Conservation (phyloP, 2,329 filamentous ascomycete genomes). For the Colletotrichum sp. region DNA sequence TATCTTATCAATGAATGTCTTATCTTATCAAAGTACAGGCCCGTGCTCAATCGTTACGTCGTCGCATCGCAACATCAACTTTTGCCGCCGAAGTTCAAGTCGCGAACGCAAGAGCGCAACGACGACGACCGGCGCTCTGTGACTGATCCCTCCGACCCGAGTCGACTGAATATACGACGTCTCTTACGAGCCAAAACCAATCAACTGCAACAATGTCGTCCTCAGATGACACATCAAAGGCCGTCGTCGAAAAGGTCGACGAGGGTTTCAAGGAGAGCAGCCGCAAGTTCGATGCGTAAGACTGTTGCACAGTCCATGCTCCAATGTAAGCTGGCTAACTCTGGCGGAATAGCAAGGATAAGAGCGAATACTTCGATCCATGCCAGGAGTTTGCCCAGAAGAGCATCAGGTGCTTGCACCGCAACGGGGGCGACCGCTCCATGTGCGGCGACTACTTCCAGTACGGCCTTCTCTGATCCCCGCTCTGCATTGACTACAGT, state of each 20-base stretch:
- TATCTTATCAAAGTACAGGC: not conserved
- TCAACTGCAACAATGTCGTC: not conserved
- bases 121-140: not conserved
- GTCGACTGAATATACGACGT: not conserved
- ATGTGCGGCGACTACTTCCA: conserved; percentile 97
- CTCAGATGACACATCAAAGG: not conserved
- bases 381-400: conserved; percentile 90
- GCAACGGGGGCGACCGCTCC: conserved; percentile 85
- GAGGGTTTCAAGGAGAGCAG: conserved; percentile 36
- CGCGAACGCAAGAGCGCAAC: not conserved
- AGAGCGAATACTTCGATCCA: conserved; percentile 92
- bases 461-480: conserved; percentile 47
- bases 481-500: not conserved
- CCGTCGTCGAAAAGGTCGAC: not conserved
- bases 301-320: conserved; percentile 1
- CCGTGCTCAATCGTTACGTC: not conserved
- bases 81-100: not conserved
- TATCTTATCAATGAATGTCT: not conserved
- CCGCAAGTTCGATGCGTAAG: conserved; percentile 69
- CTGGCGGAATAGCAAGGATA: conserved; percentile 70
- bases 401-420: conserved; percentile 86
- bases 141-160: not conserved
- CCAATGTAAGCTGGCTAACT: not conserved
- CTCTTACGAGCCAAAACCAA: not conserved
- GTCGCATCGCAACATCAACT: not conserved